Conservation (phyloP, 306 rosid species). For the Rosa rugosa region DNA sequence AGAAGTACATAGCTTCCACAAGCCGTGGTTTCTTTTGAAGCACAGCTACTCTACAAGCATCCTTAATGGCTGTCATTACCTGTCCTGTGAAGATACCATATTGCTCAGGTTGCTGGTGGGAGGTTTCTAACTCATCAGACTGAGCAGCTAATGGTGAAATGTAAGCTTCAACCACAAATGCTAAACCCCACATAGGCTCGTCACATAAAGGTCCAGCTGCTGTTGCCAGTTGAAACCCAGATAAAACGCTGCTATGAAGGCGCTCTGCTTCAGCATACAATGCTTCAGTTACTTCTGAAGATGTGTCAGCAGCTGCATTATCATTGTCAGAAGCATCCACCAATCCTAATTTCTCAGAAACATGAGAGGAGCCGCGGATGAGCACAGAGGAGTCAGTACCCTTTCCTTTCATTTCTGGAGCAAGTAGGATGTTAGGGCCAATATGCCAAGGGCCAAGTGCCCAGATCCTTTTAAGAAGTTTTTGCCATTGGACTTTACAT, state of each 20-base stretch:
- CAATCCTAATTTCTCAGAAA: slow-evolving; percentile 66
- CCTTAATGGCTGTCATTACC: slow-evolving; percentile 78
- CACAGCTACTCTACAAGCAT: slow-evolving; percentile 81
- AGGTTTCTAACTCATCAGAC: slow-evolving; percentile 48
- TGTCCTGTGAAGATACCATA: slow-evolving; percentile 76
- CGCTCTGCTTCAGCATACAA: slow-evolving; percentile 56
- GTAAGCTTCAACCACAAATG: slow-evolving; percentile 74
- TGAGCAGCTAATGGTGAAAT: slow-evolving; percentile 48
- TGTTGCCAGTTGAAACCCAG: slow-evolving; percentile 83
- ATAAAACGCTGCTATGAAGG: slow-evolving; percentile 69
- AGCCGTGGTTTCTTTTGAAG: slow-evolving; percentile 80
- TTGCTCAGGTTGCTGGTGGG: slow-evolving; percentile 61
- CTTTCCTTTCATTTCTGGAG: slow-evolving; percentile 55
- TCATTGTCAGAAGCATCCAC: slow-evolving; percentile 32
- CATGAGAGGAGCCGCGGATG: slow-evolving; percentile 46
- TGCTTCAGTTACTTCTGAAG: slow-evolving; percentile 39
- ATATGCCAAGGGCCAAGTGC: slow-evolving; percentile 79
- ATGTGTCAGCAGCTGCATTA: slow-evolving; percentile 31
- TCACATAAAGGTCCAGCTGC: slow-evolving; percentile 95
- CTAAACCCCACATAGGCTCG: slow-evolving; percentile 92
- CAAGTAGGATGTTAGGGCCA: slow-evolving; percentile 73
- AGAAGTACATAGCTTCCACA: slow-evolving; percentile 93
- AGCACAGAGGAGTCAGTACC: slow-evolving; percentile 45
- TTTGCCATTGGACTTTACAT: slow-evolving; percentile 60
- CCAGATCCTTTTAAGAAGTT: slow-evolving; percentile 79